phyloP scores from a whole-genome alignment of 352 stramenopile species.

The Globisporangium radiosum region DNA sequence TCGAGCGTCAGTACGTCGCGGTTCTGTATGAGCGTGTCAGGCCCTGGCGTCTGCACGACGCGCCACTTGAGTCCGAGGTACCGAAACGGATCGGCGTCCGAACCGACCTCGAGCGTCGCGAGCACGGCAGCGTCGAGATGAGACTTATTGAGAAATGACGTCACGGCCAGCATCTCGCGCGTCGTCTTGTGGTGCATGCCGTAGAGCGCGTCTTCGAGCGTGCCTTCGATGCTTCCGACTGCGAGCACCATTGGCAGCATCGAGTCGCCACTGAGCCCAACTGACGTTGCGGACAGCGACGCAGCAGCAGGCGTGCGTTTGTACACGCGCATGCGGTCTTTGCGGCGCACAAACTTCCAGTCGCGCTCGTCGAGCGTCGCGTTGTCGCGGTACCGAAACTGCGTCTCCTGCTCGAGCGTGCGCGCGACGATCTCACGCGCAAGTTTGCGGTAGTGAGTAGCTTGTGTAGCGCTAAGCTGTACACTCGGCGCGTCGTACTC shows the following conservation, averaged over 20 bases:
- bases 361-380: constrained; percentile 16
- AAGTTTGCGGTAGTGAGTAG: constrained; percentile 17
- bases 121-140: constrained; percentile 35
- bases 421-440: constrained; percentile 32
- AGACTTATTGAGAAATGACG: constrained; percentile 31
- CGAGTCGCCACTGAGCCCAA: constrained; percentile 1
- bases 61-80: constrained; percentile 51
- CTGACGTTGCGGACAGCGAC: background rate
- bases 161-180: constrained; percentile 35
- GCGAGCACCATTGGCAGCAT: constrained; percentile 38
- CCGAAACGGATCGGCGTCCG: constrained; percentile 30
- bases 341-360: constrained; percentile 28
- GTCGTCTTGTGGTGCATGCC: constrained; percentile 41
- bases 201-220: constrained; percentile 42
- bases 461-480: too few relatives aligned
- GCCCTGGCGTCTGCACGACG: constrained; percentile 17
- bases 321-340: constrained; percentile 31
- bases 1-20: constrained; percentile 46
- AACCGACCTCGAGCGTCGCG: constrained; percentile 28
- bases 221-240: constrained; percentile 25
- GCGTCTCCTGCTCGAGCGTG: constrained; percentile 40
- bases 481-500: too few relatives aligned
- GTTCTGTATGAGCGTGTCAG: constrained; percentile 25
- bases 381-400: constrained; percentile 14
- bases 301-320: constrained; percentile 15